These are phyloP conservation scores for Alternaria dauci DNA, from an alignment of 2,329 filamentous ascomycete species.

Conservation along the genomic window DNA sequence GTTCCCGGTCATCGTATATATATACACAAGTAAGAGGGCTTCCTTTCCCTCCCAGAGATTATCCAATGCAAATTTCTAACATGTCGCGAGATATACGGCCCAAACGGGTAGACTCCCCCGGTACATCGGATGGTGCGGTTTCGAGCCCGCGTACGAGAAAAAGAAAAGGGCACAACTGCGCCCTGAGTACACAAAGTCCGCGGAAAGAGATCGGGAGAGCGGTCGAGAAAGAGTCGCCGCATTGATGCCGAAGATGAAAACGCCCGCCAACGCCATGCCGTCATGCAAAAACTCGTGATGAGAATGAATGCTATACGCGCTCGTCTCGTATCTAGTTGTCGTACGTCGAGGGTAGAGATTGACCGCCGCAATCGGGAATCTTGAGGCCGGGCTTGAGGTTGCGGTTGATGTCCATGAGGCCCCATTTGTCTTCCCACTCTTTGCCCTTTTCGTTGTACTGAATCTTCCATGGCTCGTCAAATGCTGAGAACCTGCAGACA, in stretches of 20 bases:
- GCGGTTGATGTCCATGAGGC: constrained; percentile 83
- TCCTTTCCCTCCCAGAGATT: neutral
- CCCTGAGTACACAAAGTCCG: constrained; percentile 19
- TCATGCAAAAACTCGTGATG: constrained; percentile 29
- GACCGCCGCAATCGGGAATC: constrained; percentile 86
- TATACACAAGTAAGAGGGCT: constrained; percentile 5
- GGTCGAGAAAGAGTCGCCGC: constrained; percentile 2
- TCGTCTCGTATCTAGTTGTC: constrained; percentile 5
- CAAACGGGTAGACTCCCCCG: neutral
- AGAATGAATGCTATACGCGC: constrained; percentile 15
- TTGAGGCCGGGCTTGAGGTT: constrained; percentile 83
- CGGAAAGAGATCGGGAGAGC: constrained; percentile 14
- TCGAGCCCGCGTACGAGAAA: neutral
- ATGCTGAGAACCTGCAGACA: constrained; percentile 77
- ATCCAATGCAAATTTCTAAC: constrained; percentile 15
- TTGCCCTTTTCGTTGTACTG: constrained; percentile 70
- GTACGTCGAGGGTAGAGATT: constrained; percentile 54
- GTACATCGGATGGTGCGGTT: neutral
- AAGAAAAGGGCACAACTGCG: constrained; percentile 15
- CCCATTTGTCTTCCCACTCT: constrained; percentile 96
- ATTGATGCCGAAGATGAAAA: constrained; percentile 26
- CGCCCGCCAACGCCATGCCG: constrained; percentile 35
- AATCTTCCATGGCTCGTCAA: constrained; percentile 96
- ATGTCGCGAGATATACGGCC: constrained; percentile 4
- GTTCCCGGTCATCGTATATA: constrained; percentile 8